Evolutionary conservation across 2,329 filamentous ascomycete species (phyloP), one percentile per base, ranked within the genome.

Genomic region (Nemania diffusa): DNA sequence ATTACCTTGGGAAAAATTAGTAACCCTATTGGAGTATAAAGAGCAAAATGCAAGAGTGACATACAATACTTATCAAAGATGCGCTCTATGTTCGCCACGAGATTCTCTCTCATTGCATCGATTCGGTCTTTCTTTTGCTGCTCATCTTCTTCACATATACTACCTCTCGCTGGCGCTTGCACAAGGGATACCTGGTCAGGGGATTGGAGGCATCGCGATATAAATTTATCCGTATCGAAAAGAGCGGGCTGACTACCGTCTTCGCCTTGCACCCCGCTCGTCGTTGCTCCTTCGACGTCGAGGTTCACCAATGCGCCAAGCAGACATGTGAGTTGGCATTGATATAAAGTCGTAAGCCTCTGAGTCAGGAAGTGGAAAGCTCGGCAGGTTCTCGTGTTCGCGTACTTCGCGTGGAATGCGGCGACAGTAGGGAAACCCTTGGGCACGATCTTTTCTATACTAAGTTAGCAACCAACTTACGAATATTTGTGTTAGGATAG

Each of bases 161-260:
- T 32, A 29, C 34, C 40, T 32, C 2, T n/a, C 8, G 6, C 44
- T 5, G 51, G 51, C 2, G 52, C 15, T 32, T 46, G 24, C 40
- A 65, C 34, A 6, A 62, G 57, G 7, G 63, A 57, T 15, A 20
- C 7, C 37, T 65, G 63, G 27, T 65, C 57, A n/a, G 57, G 51
- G 20, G 63, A 57, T 57, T 15, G 57, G 2, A 57, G 24, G 22
- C 63, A 65, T 32, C 63, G 51, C 1, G 42, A 57, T 26, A 65
- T 57, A 11, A 65, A 65, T n/a, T 42, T 57, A 7, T 57, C 57
- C 29, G 57, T 62, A 17, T 65, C 63, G 37, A 65, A 65, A n/a
- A 57, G 63, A 3, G 9, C n/a, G 13, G 42, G 34, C 20, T 62
- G 57, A 7, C 24, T 34, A 1, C 51, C 29, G 6, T 32, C 22